These are phyloP conservation scores for Penicillium canescens DNA, from an alignment of 495 filamentous ascomycete species.

Conservation along the genomic window DNA sequence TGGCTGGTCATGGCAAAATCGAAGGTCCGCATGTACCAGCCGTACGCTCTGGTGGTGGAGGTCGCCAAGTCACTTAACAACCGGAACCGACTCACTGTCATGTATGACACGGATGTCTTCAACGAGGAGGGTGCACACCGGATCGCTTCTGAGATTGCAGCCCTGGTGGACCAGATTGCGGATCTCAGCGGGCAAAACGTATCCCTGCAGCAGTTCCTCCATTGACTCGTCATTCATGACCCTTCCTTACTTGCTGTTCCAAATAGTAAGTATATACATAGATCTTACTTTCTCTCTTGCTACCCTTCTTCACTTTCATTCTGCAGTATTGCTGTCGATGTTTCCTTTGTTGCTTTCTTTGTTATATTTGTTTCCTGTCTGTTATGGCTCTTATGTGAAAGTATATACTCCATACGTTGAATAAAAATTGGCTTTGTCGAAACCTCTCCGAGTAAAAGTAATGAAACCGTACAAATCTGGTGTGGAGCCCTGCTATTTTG, in stretches of 20 bases:
- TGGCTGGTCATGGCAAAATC: slow-evolving; percentile 22
- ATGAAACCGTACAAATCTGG: no score
- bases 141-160: neutral
- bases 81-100: slow-evolving; percentile 2
- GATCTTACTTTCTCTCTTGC: no score
- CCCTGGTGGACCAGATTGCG: neutral
- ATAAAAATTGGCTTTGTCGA: no score
- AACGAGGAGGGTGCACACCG: neutral
- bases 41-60: slow-evolving; percentile 16
- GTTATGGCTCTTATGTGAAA: no score
- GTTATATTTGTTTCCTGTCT: no score
- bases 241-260: neutral
- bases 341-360: no score
- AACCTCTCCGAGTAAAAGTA: no score
- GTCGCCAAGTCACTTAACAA: slow-evolving; percentile 7
- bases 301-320: no score
- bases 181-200: neutral
- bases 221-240: neutral
- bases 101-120: slow-evolving; percentile 9
- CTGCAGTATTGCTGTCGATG: no score
- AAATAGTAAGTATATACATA: neutral
- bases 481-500: no score
- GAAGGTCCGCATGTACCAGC: slow-evolving; percentile 14
- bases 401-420: no score
- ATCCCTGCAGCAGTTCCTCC: neutral